These are phyloP conservation scores for Dendrobium nobile DNA, from an alignment of 106 monocot genomes.

Conservation along the genomic window DNA sequence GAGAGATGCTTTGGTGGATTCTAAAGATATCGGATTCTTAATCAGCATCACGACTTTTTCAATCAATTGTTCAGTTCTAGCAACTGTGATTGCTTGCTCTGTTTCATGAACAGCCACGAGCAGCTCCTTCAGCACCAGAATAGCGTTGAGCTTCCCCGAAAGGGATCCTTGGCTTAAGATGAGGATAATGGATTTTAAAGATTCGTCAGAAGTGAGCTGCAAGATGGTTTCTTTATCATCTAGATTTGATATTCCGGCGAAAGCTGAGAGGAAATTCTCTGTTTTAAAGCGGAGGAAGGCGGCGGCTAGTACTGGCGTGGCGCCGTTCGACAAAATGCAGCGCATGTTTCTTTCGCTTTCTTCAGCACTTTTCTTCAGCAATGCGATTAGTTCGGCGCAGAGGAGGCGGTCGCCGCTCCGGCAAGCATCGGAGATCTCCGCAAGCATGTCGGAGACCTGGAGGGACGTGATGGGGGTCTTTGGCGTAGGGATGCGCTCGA, in stretches of 20 bases:
- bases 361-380: conserved; percentile 20
- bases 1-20: conserved; percentile 52
- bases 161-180: conserved; percentile 25
- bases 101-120: neutral
- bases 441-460: conserved; percentile 12
- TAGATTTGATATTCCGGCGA: conserved; percentile 25
- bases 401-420: conserved; percentile 6
- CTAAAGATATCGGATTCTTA: conserved; percentile 43
- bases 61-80: conserved; percentile 21
- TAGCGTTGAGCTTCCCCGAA: conserved; percentile 29
- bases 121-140: conserved; percentile 36
- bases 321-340: conserved; percentile 20
- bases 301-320: conserved; percentile 13
- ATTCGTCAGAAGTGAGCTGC: conserved; percentile 14
- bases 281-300: conserved; percentile 13
- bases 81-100: neutral
- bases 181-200: conserved; percentile 31
- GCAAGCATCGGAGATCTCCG: conserved; percentile 3
- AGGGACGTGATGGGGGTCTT: conserved; percentile 17
- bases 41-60: conserved; percentile 39
- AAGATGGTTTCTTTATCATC: conserved; percentile 22
- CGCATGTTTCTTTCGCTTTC: conserved; percentile 39
- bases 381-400: conserved; percentile 15
- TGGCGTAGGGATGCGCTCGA: conserved; percentile 47
- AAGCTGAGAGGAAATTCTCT: conserved; percentile 32